A percentile compares a stretch with the other conserved stretches of the same genome.
Conservation (phyloP, 257 asterid species). For the Rauvolfia tetraphylla region DNA sequence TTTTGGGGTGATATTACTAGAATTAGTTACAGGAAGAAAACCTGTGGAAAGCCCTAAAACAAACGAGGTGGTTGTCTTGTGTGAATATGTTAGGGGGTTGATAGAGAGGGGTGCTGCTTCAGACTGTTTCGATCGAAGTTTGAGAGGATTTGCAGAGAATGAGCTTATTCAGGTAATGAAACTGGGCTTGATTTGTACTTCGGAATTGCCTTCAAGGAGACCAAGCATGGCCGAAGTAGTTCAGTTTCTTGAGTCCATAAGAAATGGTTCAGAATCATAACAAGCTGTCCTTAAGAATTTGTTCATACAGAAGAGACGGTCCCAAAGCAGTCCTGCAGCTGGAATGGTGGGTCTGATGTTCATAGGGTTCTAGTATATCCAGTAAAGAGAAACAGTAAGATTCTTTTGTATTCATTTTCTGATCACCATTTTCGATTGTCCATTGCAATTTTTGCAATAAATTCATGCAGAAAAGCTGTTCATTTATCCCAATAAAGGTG, state of each 20-base stretch:
- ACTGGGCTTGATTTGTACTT: constrained; percentile 75
- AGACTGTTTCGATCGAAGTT: constrained; percentile 60
- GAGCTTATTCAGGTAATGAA: constrained; percentile 89
- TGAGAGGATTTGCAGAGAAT: constrained; percentile 64
- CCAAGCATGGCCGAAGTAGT: constrained; percentile 96
- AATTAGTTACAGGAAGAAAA: constrained; percentile 79
- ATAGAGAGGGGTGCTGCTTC: constrained; percentile 63
- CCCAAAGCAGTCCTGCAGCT: not conserved
- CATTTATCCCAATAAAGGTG: not conserved
- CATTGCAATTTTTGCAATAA: constrained; percentile 37
- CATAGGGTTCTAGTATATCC: constrained; percentile 12
- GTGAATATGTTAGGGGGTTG: constrained; percentile 64
- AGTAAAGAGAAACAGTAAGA: constrained; percentile 27
- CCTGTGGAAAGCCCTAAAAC: constrained; percentile 68
- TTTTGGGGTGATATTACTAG: constrained; percentile 72
- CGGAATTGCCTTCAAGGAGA: constrained; percentile 60
- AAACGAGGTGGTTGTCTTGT: constrained; percentile 68
- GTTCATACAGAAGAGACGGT: not conserved
- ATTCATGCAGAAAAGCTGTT: constrained; percentile 10
- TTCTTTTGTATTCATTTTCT: constrained; percentile 57
- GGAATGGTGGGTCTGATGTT: not conserved
- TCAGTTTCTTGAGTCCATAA: constrained; percentile 81
- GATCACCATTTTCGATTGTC: constrained; percentile 28
- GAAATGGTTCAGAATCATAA: constrained; percentile 58
- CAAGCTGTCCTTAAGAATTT: constrained; percentile 1